Percentiles rank a stretch among this genome's conserved stretches.
phyloP scores from a whole-genome alignment of 2,329 filamentous ascomycete genomes.

The Fusarium paranaense region DNA sequence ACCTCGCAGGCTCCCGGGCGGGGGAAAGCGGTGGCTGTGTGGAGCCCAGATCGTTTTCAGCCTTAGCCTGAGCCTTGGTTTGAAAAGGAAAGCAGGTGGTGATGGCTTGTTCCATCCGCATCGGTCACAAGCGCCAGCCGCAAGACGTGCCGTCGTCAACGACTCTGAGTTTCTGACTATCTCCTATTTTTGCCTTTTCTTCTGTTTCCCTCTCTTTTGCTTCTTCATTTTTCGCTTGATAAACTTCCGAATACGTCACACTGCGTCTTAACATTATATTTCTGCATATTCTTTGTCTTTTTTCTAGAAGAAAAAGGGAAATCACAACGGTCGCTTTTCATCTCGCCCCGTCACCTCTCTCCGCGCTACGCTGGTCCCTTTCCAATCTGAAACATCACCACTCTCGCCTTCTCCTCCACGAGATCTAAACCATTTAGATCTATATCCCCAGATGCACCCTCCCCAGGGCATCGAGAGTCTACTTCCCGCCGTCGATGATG shows the following conservation, averaged over 20 bases:
- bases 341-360: background rate
- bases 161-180: slow-evolving; percentile 6
- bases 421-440: slow-evolving; percentile 28
- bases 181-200: background rate
- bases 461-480: slow-evolving; percentile 34
- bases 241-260: slow-evolving; percentile 1
- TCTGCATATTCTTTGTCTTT: slow-evolving; percentile 4
- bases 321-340: slow-evolving; percentile 3
- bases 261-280: slow-evolving; percentile 7
- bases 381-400: slow-evolving; percentile 36
- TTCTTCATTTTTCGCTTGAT: slow-evolving; percentile 1
- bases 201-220: slow-evolving; percentile 10
- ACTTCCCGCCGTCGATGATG: slow-evolving; percentile 36
- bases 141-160: slow-evolving; percentile 4
- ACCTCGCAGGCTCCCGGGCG: background rate
- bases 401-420: slow-evolving; percentile 22
- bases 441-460: slow-evolving; percentile 37
- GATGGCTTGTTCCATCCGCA: slow-evolving; percentile 1
- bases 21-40: background rate
- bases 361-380: slow-evolving; percentile 10
- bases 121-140: slow-evolving; percentile 33
- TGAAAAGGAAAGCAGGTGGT: background rate
- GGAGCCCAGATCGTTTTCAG: background rate
- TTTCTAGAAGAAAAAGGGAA: background rate
- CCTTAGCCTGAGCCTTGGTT: background rate